Percentiles rank a stretch among this genome's conserved stretches.
Evolutionary conservation across 306 rosid genomes (phyloP).

Genomic region (Begonia masoniana): DNA sequence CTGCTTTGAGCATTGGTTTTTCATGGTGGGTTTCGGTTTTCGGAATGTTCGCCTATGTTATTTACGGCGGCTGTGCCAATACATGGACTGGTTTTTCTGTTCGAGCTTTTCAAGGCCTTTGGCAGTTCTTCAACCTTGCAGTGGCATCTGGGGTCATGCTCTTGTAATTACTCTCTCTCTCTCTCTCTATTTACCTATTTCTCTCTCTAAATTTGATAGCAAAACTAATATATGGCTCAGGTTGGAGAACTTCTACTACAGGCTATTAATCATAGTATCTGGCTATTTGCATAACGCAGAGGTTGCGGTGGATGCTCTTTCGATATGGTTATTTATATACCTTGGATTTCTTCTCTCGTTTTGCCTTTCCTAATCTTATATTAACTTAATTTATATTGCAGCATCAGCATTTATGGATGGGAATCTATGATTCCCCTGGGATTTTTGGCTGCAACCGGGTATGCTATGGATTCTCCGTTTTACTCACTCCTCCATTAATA

Average conservation of each 20-base stretch:
- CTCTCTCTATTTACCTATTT: neutral
- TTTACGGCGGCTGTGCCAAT: slow-evolving; percentile 38
- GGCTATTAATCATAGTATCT: slow-evolving; percentile 38
- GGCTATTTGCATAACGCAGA: slow-evolving; percentile 38
- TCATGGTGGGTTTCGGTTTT: slow-evolving; percentile 54
- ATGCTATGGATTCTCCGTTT: slow-evolving; percentile 18
- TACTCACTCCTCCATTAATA: neutral
- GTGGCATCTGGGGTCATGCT: slow-evolving; percentile 66
- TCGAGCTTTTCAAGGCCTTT: slow-evolving; percentile 49
- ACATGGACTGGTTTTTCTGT: slow-evolving; percentile 62
- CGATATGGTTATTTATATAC: slow-evolving; percentile 36
- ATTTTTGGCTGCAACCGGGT: slow-evolving; percentile 67
- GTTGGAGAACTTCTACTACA: slow-evolving; percentile 59
- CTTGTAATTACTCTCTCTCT: slow-evolving; percentile 22
- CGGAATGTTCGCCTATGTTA: slow-evolving; percentile 29
- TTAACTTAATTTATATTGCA: slow-evolving; percentile 6
- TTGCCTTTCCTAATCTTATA: neutral
- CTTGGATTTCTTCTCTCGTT: no score
- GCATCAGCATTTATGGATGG: slow-evolving; percentile 59
- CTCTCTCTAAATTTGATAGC: slow-evolving; percentile 1
- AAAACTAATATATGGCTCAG: slow-evolving; percentile 19
- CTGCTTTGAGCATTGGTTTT: slow-evolving; percentile 41
- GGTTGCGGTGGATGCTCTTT: slow-evolving; percentile 50
- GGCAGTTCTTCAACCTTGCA: slow-evolving; percentile 58
- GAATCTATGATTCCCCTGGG: slow-evolving; percentile 75